Base-by-base conservation (phyloP, 768 basidiomycete species). In the Artomyces pyxidatus region DNA sequence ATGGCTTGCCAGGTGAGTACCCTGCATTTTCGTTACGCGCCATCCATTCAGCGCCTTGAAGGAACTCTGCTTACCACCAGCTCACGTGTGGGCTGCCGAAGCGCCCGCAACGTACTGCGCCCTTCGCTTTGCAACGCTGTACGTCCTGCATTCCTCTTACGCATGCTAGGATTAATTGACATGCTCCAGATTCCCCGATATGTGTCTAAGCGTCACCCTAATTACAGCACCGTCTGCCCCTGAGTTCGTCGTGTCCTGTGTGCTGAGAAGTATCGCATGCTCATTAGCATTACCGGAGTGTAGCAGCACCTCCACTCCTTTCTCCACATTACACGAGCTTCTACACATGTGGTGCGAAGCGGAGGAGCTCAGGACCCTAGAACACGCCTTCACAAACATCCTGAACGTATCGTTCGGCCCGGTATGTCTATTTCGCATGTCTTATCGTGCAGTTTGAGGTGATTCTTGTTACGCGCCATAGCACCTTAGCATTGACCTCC, bases 71-170 rank as follows among this genome's bases (percentile, higher is more conserved):
- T 46, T 63, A 10, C 60, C 62, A 6, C 52, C 62, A 5, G 54
- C 55, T 14, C 62, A 63, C 41, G 1, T 63, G n/a, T 61, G 61
- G 51, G 62, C 62, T 12, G 56, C 55, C 32, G 59, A 62, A 30
- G 51, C 56, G 22, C 58, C 55, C 37, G 58, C 48, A 4, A 56
- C 59, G 8, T 54, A 61, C 47, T 12, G 49, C 14, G 62, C 56
- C 6, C 49, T 57, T 32, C 63, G 60, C 17, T 58, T 63, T 42
- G 52, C 58, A 7, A 49, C 40, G 11, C 12, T 58, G 58, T 58
- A 44, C 14, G 57, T 52, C 9, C 16, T 37, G n/a, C n/a, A n/a
- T n/a, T n/a, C n/a, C n/a, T n/a, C n/a, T n/a, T n/a, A n/a, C n/a
- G n/a, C n/a, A n/a, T n/a, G n/a, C n/a, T n/a, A n/a, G n/a, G n/a